Conservation (phyloP, 2,329 filamentous ascomycete species). For the Microsporum canis region DNA sequence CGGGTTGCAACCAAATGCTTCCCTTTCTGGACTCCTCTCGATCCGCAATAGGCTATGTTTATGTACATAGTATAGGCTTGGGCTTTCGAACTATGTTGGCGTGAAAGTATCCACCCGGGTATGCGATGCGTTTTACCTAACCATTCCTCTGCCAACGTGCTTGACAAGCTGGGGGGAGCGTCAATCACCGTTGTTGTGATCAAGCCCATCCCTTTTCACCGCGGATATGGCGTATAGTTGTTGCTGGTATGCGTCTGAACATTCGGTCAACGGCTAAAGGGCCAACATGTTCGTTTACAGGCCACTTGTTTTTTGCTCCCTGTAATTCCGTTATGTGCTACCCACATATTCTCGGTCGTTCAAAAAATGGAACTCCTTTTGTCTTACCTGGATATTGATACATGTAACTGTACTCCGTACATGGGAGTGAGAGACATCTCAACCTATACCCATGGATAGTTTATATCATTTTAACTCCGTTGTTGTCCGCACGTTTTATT, state of each 20-base stretch:
- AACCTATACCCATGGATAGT: not conserved
- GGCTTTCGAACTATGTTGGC: not conserved
- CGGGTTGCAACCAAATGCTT: not conserved
- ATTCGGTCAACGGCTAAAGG: not conserved
- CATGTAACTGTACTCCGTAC: not conserved
- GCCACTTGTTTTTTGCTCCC: not conserved
- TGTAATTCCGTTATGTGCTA: not conserved
- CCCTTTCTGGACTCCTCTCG: not conserved
- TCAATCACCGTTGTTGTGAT: not conserved
- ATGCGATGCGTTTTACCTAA: not conserved
- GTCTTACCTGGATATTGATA: not conserved
- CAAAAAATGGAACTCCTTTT: not conserved
- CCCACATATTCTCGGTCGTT: not conserved
- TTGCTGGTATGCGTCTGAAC: not conserved
- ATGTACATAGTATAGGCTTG: too few relatives aligned
- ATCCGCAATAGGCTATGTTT: slow-evolving; percentile 3
- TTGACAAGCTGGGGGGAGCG: not conserved
- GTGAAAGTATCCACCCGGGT: not conserved
- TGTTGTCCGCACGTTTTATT: not conserved
- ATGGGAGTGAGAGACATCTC: not conserved
- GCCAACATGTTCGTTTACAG: not conserved
- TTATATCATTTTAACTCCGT: not conserved
- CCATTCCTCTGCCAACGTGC: slow-evolving; percentile 1
- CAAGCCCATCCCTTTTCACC: not conserved
- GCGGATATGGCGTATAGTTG: not conserved